phyloP scores from a whole-genome alignment of 805 yeast genomes.

The Metschnikowia dekortorum region DNA sequence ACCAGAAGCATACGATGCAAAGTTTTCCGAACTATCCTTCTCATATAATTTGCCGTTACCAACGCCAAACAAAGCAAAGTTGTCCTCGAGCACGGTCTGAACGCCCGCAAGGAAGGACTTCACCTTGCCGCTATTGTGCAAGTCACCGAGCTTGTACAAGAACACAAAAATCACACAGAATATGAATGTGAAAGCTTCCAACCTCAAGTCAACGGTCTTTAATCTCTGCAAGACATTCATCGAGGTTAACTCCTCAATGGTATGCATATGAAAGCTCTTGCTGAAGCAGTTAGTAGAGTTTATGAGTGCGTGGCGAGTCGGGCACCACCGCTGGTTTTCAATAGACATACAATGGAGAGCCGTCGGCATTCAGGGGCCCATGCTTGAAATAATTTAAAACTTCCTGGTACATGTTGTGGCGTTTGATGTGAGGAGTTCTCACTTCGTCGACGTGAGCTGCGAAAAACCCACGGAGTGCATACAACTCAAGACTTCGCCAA shows the following conservation, averaged over 20 bases:
- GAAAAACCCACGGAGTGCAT: slow-evolving; percentile 2
- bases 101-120: slow-evolving; percentile 48
- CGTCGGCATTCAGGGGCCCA: slow-evolving; percentile 17
- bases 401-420: slow-evolving; percentile 11
- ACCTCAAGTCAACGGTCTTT: slow-evolving; percentile 64
- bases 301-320: neutral
- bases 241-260: slow-evolving; percentile 51
- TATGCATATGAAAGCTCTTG: slow-evolving; percentile 22
- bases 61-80: slow-evolving; percentile 78
- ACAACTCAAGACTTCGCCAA: neutral
- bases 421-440: neutral
- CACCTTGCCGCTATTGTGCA: slow-evolving; percentile 54
- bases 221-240: slow-evolving; percentile 61
- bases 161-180: slow-evolving; percentile 47
- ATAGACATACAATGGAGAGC: slow-evolving; percentile 17
- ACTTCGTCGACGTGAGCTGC: slow-evolving; percentile 4
- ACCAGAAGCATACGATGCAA: slow-evolving; percentile 80
- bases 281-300: slow-evolving; percentile 9
- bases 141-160: slow-evolving; percentile 56
- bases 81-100: slow-evolving; percentile 50
- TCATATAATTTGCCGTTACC: slow-evolving; percentile 41
- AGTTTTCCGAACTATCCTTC: slow-evolving; percentile 61
- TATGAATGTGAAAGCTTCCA: slow-evolving; percentile 57
- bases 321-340: neutral
- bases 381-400: slow-evolving; percentile 13